Evolutionary conservation across 192 early-diverging fungal genomes (phyloP).

Genomic region (Podila minutissima): DNA sequence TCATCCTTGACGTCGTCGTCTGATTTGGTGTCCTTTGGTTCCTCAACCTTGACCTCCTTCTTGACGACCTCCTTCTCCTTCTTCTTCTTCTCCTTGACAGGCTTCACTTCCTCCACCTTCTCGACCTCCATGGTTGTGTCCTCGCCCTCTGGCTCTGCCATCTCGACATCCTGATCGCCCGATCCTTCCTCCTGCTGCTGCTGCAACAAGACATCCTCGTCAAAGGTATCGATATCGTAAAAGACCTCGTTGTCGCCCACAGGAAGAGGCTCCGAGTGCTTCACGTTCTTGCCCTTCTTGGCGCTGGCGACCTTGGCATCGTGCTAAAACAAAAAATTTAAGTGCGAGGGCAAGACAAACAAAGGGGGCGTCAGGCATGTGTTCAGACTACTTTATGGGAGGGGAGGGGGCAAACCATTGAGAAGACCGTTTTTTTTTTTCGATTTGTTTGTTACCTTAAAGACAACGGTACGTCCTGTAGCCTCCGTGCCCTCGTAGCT

Average conservation of each 20-base stretch:
- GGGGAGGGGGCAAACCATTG: conserved; percentile 3
- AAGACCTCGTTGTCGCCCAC: conserved; percentile 61
- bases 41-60: conserved; percentile 18
- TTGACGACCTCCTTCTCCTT: conserved; percentile 5
- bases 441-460: conserved; percentile 62
- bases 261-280: conserved; percentile 58
- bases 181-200: conserved; percentile 23
- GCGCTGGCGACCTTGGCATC: conserved; percentile 28
- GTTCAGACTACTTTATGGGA: background rate
- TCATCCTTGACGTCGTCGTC: conserved; percentile 11
- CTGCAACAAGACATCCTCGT: conserved; percentile 61
- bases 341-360: background rate
- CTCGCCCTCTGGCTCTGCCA: conserved; percentile 13
- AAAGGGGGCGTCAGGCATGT: conserved; percentile 1
- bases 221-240: conserved; percentile 85
- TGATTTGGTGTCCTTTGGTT: conserved; percentile 8
- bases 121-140: conserved; percentile 10
- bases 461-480: conserved; percentile 78
- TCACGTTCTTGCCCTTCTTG: conserved; percentile 51
- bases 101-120: background rate
- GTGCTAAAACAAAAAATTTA: conserved; percentile 17
- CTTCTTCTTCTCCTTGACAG: background rate
- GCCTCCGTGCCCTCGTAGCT: conserved; percentile 69
- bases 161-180: conserved; percentile 7
- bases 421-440: background rate